Evolutionary conservation across 2,329 filamentous ascomycete genomes (phyloP).

Genomic region (Colletotrichum lini): DNA sequence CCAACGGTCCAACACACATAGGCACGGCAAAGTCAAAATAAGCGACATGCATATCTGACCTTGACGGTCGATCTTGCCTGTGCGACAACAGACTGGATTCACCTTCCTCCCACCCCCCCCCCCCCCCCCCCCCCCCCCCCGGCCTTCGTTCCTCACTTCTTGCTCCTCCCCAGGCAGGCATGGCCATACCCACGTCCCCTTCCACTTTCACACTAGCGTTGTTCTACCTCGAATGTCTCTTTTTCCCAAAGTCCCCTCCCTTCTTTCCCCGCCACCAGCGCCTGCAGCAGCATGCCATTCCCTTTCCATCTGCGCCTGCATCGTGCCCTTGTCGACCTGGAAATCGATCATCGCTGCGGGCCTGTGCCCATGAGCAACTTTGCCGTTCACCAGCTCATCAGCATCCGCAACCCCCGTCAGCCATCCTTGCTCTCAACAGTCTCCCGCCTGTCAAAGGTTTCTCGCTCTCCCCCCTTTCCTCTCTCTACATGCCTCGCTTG

Average conservation of each 20-base stretch:
- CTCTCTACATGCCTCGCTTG: background rate
- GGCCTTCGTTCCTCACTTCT: too few species aligned
- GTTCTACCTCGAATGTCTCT: slow-evolving; percentile 9
- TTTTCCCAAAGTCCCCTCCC: slow-evolving; percentile 5
- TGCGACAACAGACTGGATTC: background rate
- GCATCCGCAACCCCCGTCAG: background rate
- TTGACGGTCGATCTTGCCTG: background rate
- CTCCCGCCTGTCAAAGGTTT: background rate
- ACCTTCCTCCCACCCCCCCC: background rate
- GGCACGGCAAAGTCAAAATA: background rate
- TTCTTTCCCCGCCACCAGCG: slow-evolving; percentile 26
- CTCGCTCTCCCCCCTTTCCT: background rate
- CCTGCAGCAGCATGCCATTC: slow-evolving; percentile 21
- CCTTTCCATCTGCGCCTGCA: slow-evolving; percentile 29
- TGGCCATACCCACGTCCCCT: background rate
- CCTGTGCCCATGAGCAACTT: slow-evolving; percentile 4
- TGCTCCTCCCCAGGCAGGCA: background rate
- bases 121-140: too few species aligned
- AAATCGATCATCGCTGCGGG: slow-evolving; percentile 4
- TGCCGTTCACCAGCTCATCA: slow-evolving; percentile 14
- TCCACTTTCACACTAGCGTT: background rate
- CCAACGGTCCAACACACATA: background rate
- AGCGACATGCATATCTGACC: slow-evolving; percentile 16
- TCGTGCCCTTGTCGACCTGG: slow-evolving; percentile 12
- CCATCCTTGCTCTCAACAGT: too few species aligned